Base-by-base conservation (phyloP, 2,329 filamentous ascomycete genomes). In the Verticillium dahliae region DNA sequence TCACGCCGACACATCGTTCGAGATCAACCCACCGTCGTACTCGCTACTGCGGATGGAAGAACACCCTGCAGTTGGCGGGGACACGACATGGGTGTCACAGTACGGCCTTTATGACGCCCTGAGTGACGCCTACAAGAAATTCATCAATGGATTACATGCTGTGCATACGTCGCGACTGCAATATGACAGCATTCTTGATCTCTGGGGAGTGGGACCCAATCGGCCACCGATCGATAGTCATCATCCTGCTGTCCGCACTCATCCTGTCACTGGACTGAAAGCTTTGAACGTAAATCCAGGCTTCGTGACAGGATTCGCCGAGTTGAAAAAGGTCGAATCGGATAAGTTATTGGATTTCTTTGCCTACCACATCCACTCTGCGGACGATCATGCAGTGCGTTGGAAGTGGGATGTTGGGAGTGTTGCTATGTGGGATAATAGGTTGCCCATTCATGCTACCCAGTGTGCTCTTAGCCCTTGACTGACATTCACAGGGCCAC, bases 391-490 rank as follows among this genome's bases (percentile, higher is more conserved):
- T 64, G 74, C 73, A 31, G 79, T 82, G 6, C 71, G 80, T 2
- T 81, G 78, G 74, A 81, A 80, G 62, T 83, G 81, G 80, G 68
- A 73, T 0, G 76, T 78, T 6, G 80, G 80, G 0, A 78, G 75
- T 35, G 76, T 81, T 5, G 80, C 80, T 1, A 78, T 82, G 69
- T 82, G 80, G 80, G 80, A 83, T 60, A 82, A 82, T 63, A 67
- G 76, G 70, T 74, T 37, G 14, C 56, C 62, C 45, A 31, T 58
- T 7, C 11, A 4, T 6, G n/a, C 6, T 4, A 7, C 27, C 5
- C 27, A 14, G 4, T 37, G 6, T 13, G 37, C 54, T 31, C 27
- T 31, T 31, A 65, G 34, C 56, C 5, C 45, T 63, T n/a, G 45
- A 31, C 50, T 33, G 61, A 57, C 35, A 22, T 55, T 66, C 66